These are phyloP conservation scores for Anthostomella pinea DNA, from an alignment of 2,329 filamentous ascomycete species.

Conservation along the genomic window DNA sequence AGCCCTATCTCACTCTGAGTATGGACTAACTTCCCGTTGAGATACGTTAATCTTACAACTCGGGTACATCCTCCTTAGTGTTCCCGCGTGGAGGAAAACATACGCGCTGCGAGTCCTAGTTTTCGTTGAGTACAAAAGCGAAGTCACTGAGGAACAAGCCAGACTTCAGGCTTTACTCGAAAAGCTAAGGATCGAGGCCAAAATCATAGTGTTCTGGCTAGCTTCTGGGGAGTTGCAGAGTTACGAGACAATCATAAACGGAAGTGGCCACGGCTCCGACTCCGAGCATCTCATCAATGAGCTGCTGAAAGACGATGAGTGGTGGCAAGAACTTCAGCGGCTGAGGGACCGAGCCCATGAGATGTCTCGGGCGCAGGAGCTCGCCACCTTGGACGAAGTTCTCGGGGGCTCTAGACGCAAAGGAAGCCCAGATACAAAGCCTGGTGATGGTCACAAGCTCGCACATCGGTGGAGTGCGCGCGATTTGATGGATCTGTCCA, in stretches of 20 bases:
- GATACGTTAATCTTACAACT: conserved; percentile 80
- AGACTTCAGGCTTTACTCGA: conserved; percentile 72
- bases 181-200: conserved; percentile 77
- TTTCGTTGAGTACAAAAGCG: conserved; percentile 85
- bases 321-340: conserved; percentile 75
- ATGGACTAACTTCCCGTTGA: conserved; percentile 27
- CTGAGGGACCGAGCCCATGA: conserved; percentile 42
- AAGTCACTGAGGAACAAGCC: conserved; percentile 74
- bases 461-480: conserved; percentile 47
- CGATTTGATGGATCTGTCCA: conserved; percentile 60
- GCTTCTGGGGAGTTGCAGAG: conserved; percentile 68
- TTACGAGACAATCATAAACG: conserved; percentile 79
- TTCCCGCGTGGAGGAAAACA: conserved; percentile 73
- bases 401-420: conserved; percentile 41
- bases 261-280: conserved; percentile 53
- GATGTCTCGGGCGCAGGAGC: conserved; percentile 42
- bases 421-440: conserved; percentile 44
- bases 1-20: not conserved
- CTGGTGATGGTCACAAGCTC: conserved; percentile 20
- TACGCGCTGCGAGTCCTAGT: conserved; percentile 76
- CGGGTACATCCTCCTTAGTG: conserved; percentile 79
- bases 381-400: conserved; percentile 42
- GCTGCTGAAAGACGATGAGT: conserved; percentile 67
- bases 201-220: conserved; percentile 78
- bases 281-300: conserved; percentile 61